Evolutionary conservation across 352 stramenopile species (phyloP).

Genomic region (Phytophthora cactorum): DNA sequence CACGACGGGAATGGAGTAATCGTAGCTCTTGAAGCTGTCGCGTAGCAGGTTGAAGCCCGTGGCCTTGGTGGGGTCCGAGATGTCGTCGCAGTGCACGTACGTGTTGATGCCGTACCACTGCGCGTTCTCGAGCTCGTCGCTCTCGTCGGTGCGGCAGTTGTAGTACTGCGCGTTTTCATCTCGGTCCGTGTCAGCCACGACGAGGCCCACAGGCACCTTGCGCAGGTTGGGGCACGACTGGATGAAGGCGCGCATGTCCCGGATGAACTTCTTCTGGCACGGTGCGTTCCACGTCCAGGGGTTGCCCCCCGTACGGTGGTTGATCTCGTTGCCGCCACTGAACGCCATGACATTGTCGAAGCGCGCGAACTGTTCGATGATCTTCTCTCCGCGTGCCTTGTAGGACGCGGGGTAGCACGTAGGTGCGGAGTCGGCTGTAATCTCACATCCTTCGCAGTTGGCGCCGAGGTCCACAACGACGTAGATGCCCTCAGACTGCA

Average conservation of each 20-base stretch:
- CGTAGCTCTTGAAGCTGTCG: conserved; percentile 62
- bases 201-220: conserved; percentile 75
- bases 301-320: conserved; percentile 61
- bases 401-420: conserved; percentile 69
- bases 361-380: conserved; percentile 83
- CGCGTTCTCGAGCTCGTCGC: conserved; percentile 68
- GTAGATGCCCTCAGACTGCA: conserved; percentile 80
- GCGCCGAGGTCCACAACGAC: conserved; percentile 70
- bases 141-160: conserved; percentile 73
- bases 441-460: conserved; percentile 69
- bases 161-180: conserved; percentile 80
- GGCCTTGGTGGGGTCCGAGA: conserved; percentile 44
- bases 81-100: conserved; percentile 80
- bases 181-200: conserved; percentile 69
- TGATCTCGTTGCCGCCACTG: conserved; percentile 84
- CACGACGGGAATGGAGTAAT: conserved; percentile 51
- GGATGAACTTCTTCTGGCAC: conserved; percentile 91
- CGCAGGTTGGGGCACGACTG: conserved; percentile 60
- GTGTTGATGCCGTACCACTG: conserved; percentile 90
- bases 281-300: conserved; percentile 65
- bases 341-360: conserved; percentile 88
- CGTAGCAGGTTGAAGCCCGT: conserved; percentile 67
- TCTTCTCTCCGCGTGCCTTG: conserved; percentile 77
- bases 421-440: conserved; percentile 56
- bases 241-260: conserved; percentile 86